Conservation (phyloP, 169 alveolate species). For the Babesia gibsoni region DNA sequence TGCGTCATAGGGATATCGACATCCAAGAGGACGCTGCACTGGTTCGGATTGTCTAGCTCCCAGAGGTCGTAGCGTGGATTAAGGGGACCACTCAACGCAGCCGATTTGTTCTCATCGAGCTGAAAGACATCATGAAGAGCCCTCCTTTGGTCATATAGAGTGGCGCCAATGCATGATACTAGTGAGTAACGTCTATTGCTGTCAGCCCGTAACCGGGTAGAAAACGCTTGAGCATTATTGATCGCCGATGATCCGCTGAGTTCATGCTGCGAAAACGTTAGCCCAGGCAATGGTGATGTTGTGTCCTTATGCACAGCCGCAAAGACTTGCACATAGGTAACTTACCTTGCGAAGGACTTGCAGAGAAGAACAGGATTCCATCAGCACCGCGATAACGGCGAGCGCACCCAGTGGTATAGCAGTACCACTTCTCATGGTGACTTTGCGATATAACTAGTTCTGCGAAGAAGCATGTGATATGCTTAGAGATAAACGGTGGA, state of each 20-base stretch:
- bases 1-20: slow-evolving; percentile 25
- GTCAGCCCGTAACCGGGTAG: neutral
- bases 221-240: neutral
- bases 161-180: slow-evolving; percentile 52
- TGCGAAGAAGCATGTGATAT: neutral
- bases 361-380: neutral
- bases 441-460: neutral
- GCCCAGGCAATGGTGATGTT: neutral
- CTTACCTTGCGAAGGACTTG: slow-evolving; percentile 8
- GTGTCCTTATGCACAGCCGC: neutral
- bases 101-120: slow-evolving; percentile 24
- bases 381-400: neutral
- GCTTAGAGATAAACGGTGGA: neutral
- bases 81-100: slow-evolving; percentile 45
- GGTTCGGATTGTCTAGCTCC: slow-evolving; percentile 35
- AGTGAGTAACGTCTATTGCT: neutral
- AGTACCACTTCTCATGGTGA: slow-evolving; percentile 17
- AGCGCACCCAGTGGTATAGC: neutral
- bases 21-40: slow-evolving; percentile 34
- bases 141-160: slow-evolving; percentile 30
- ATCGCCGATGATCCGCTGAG: slow-evolving; percentile 3
- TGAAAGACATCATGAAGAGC: slow-evolving; percentile 17
- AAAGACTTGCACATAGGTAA: neutral
- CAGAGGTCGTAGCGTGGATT: slow-evolving; percentile 48
- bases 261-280: slow-evolving; percentile 24